phyloP scores from a whole-genome alignment of 164 flowering plant genomes.

The Berberis vulgaris region DNA sequence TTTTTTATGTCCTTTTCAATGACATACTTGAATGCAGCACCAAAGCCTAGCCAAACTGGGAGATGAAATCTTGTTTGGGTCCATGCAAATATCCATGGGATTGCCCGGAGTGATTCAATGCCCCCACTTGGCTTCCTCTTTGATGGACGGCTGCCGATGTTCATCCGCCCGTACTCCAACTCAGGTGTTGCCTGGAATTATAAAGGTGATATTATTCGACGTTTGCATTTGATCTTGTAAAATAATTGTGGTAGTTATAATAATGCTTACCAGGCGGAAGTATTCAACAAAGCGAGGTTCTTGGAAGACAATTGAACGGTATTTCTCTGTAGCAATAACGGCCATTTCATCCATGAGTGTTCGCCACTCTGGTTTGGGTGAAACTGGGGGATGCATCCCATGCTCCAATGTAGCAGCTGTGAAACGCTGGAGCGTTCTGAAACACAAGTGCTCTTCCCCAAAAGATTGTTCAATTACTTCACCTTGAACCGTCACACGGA shows the following conservation, averaged over 20 bases:
- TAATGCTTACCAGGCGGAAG: slow-evolving; percentile 81
- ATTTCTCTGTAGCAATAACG: slow-evolving; percentile 75
- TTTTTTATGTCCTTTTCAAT: slow-evolving; percentile 67
- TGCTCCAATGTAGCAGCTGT: slow-evolving; percentile 98
- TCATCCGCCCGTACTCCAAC: slow-evolving; percentile 97
- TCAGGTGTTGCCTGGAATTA: slow-evolving; percentile 90
- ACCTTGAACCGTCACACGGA: slow-evolving; percentile 98
- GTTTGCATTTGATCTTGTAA: neutral
- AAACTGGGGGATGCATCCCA: slow-evolving; percentile 84
- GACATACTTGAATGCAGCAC: slow-evolving; percentile 76
- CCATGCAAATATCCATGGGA: slow-evolving; percentile 99
- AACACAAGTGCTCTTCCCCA: slow-evolving; percentile 97
- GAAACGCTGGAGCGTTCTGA: slow-evolving; percentile 91
- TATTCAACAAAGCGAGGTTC: slow-evolving; percentile 97
- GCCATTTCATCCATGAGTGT: slow-evolving; percentile 90
- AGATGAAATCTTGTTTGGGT: slow-evolving; percentile 97
- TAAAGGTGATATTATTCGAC: neutral
- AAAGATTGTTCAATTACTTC: slow-evolving; percentile 98
- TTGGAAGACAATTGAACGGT: slow-evolving; percentile 80
- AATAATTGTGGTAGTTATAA: neutral
- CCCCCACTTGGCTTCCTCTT: slow-evolving; percentile 99
- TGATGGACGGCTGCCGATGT: slow-evolving; percentile 98
- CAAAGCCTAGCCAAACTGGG: slow-evolving; percentile 98
- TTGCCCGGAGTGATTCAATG: slow-evolving; percentile 94
- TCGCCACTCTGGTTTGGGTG: slow-evolving; percentile 98